Base-by-base conservation (phyloP, 345 rosid species). In the Boechera retrofracta region DNA sequence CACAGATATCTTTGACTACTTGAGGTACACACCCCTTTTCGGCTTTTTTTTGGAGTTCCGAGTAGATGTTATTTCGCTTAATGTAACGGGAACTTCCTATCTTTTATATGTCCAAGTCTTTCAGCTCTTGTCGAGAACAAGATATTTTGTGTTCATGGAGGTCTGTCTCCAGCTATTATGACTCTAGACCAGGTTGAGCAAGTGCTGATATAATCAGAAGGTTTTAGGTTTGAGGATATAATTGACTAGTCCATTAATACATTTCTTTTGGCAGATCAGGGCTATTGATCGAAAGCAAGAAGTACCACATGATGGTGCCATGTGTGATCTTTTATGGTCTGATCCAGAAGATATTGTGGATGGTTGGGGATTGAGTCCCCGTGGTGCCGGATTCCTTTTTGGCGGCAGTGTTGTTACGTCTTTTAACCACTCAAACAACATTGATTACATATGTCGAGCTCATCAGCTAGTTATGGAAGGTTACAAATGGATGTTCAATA, bases 401-500 rank as follows among this genome's bases (percentile, higher is more conserved):
- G 97, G 97, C 11, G 91, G 89, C 70, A 91, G 90, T 63, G 98
- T 94, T 61, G 97, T 94, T 28, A 79, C 85, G 41, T 55, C 92
- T 69, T 94, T 91, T 80, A 94, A 90, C 80, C 94, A 88, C 64
- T 32, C 94, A 29, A 90, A 94, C 82, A 87, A 84, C 76, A 87
- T 90, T n/a, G 94, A 91, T 74, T 94, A 91, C 49, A 87, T 91
- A 72, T 89, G 97, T 5, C 87, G 96, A 69, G 98, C 97, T 5
- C 98, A 94, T 82, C 98, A 94, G 76, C 82, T 94, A 85, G 98
- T 91, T 21, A 91, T 91, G 98, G 97, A 94, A 69, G 98, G 97
- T 71, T 94, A 86, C 73, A 91, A 91, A 74, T 91, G 97, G 97
- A 89, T 91, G 98, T 90, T 91, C 78, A 89, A 87, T 72, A 78